Percentiles rank a stretch among this genome's conserved stretches.
Evolutionary conservation across 176 grass and related monocot species (phyloP).

Genomic region (Poa annua): DNA sequence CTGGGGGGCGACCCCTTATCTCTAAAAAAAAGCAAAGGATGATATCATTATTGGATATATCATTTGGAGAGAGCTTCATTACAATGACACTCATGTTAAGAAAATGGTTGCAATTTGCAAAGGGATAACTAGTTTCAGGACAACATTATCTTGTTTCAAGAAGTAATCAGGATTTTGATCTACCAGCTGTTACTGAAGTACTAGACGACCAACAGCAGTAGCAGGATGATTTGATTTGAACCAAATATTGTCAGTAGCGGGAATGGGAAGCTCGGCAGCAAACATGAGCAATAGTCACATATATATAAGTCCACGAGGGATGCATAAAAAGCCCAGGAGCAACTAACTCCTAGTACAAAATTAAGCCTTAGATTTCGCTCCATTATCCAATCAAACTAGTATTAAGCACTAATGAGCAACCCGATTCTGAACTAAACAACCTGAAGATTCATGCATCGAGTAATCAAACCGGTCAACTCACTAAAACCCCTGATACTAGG

Average conservation of each 20-base stretch:
- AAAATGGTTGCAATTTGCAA: not conserved
- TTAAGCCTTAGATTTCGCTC: not conserved
- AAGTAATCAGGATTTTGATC: not conserved
- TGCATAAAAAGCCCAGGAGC: not conserved
- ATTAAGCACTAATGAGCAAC: not conserved
- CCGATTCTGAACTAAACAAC: not conserved
- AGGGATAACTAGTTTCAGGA: not conserved
- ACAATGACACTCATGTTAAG: not conserved
- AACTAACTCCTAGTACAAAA: not conserved
- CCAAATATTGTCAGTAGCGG: not conserved
- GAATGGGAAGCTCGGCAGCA: slow-evolving; percentile 2
- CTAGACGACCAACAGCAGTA: not conserved
- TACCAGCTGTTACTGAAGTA: not conserved
- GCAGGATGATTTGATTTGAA: not conserved
- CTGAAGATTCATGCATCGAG: not conserved
- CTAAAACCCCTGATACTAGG: not conserved
- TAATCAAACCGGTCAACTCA: slow-evolving; percentile 11
- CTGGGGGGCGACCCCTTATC: no score
- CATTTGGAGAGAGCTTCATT: not conserved
- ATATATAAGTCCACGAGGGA: not conserved
- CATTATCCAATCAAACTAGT: not conserved
- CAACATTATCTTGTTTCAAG: not conserved
- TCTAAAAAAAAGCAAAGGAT: not conserved
- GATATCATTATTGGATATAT: not conserved
- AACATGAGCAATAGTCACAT: not conserved